Conservation (phyloP, 1,139 yeast genomes). For the Kurtzmaniella quercitrusa region DNA sequence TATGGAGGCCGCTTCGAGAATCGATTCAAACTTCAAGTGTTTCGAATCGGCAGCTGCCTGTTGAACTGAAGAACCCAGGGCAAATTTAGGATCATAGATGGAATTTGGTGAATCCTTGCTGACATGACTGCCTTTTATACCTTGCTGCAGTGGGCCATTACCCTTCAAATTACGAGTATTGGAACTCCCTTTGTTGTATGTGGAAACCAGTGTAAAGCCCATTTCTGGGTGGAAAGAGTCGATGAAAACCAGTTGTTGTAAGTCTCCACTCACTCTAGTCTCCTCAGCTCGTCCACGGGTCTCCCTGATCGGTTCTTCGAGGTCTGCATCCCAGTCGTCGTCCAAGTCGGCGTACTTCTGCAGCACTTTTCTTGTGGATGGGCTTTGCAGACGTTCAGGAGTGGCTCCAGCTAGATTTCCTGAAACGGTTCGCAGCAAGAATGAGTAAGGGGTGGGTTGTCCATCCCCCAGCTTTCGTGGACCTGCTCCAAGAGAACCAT, state of each 20-base stretch:
- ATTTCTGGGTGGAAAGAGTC: constrained; percentile 39
- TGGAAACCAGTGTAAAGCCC: constrained; percentile 12
- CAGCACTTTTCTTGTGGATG: constrained; percentile 3
- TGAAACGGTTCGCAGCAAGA: constrained; percentile 4
- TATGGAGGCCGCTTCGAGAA: constrained; percentile 2
- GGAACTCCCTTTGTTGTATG: background rate
- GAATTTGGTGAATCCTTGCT: background rate
- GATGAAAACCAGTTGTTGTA: constrained; percentile 11
- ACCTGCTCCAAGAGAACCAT: constrained; percentile 35
- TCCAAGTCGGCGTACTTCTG: constrained; percentile 57
- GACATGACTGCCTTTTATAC: background rate
- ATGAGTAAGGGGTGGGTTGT: background rate
- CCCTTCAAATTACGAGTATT: background rate
- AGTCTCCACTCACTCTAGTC: background rate
- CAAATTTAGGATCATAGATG: background rate
- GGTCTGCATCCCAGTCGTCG: constrained; percentile 90
- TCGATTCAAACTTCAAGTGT: constrained; percentile 1
- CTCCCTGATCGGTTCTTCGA: constrained; percentile 42
- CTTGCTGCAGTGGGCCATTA: background rate
- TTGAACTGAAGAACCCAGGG: constrained; percentile 39
- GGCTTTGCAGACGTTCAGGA: background rate
- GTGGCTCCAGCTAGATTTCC: constrained; percentile 2
- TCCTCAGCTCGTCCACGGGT: background rate
- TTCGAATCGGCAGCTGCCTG: constrained; percentile 7
- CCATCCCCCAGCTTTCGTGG: constrained; percentile 1